Conservation (phyloP, 352 stramenopile genomes). For the Globisporangium spiculum region DNA sequence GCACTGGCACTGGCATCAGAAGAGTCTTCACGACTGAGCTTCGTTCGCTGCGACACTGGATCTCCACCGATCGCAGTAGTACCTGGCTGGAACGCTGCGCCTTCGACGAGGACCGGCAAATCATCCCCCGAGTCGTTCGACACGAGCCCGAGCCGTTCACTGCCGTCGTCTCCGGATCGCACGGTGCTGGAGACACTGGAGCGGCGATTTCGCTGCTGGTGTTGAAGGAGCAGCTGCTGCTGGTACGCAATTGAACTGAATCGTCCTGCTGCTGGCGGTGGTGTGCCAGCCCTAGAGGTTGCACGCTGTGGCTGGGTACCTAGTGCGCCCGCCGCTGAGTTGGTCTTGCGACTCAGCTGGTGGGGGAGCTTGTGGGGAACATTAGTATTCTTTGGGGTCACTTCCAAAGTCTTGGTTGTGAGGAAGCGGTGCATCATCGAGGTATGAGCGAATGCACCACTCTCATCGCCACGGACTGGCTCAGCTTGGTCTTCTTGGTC, state of each 20-base stretch:
- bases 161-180: conserved; percentile 19
- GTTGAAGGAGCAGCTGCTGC: conserved; percentile 19
- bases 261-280: background rate
- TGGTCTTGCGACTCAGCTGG: conserved; percentile 6
- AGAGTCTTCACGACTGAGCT: background rate
- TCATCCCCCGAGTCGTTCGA: background rate
- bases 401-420: conserved; percentile 11
- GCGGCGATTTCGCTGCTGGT: conserved; percentile 15
- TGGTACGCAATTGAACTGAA: conserved; percentile 1
- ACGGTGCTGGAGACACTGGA: conserved; percentile 31
- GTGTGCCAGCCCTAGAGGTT: background rate
- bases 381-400: background rate
- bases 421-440: conserved; percentile 19
- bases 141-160: background rate
- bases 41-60: background rate
- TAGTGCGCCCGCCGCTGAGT: conserved; percentile 6
- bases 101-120: background rate
- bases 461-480: background rate
- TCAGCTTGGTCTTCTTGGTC: background rate
- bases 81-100: conserved; percentile 1
- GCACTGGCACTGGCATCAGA: too few relatives aligned
- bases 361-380: background rate
- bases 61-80: background rate
- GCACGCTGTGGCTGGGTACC: background rate
- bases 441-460: background rate